These are phyloP conservation scores for Cordyceps farinosa DNA, from an alignment of 2,329 filamentous ascomycete genomes.

Conservation along the genomic window DNA sequence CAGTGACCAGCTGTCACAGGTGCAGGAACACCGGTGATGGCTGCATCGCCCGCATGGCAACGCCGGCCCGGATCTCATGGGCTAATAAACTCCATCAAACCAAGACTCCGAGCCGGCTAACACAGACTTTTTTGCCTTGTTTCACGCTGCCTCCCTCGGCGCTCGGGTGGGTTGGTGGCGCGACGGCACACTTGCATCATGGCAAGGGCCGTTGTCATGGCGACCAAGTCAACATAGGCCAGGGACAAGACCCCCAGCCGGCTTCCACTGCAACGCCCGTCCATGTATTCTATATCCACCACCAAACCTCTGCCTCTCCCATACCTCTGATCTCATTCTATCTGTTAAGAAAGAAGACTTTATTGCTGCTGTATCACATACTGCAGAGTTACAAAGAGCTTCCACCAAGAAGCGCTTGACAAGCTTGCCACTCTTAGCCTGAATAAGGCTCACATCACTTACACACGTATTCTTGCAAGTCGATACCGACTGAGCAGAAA, in stretches of 20 bases:
- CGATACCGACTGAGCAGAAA: constrained; percentile 48
- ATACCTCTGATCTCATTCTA: constrained; percentile 13
- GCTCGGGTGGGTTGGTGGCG: constrained; percentile 18
- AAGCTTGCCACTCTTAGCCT: constrained; percentile 28
- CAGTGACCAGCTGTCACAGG: background rate
- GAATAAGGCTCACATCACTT: constrained; percentile 29
- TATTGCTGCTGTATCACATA: constrained; percentile 18
- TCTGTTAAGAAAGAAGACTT: constrained; percentile 19
- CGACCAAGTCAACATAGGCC: constrained; percentile 32
- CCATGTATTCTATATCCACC: constrained; percentile 25
- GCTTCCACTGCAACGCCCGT: constrained; percentile 22
- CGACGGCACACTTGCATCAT: constrained; percentile 2
- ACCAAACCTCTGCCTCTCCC: constrained; percentile 19
- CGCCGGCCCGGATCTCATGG: background rate
- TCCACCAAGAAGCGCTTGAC: constrained; percentile 12
- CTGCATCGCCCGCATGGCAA: background rate
- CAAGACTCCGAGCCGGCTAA: constrained; percentile 2
- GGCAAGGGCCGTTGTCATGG: constrained; percentile 31
- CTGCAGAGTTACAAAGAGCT: constrained; percentile 18
- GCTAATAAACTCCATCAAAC: background rate
- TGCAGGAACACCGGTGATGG: background rate
- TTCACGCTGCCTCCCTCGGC: constrained; percentile 16
- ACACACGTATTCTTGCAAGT: constrained; percentile 30
- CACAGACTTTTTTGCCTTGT: constrained; percentile 15
- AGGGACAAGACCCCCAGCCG: constrained; percentile 24